Conservation (phyloP, 352 stramenopile genomes). For the Pythium scleroteichum region DNA sequence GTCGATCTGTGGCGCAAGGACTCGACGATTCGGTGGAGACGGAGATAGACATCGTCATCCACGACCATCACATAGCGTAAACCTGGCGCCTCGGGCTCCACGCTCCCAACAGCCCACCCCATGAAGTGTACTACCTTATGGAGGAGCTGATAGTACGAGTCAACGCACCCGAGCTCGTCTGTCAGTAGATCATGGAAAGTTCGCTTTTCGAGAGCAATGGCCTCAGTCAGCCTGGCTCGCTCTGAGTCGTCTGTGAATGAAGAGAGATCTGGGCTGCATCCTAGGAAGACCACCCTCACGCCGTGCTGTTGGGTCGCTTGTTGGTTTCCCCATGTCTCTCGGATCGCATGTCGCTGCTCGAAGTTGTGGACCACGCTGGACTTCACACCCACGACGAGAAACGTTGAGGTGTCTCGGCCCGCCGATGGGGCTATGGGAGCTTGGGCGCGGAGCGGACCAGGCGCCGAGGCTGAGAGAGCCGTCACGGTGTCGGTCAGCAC, state of each 20-base stretch:
- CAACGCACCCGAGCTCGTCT: slow-evolving; percentile 40
- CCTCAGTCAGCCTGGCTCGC: neutral
- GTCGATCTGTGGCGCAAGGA: neutral
- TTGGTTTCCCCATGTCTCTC: slow-evolving; percentile 35
- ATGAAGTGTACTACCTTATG: slow-evolving; percentile 60
- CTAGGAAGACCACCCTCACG: slow-evolving; percentile 41
- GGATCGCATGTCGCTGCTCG: slow-evolving; percentile 21
- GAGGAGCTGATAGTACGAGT: slow-evolving; percentile 48
- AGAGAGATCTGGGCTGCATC: slow-evolving; percentile 28
- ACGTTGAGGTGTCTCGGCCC: neutral
- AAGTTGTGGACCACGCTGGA: slow-evolving; percentile 37
- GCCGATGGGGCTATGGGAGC: no score
- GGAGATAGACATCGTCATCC: slow-evolving; percentile 57
- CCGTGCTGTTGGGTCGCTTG: neutral
- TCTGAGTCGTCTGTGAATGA: neutral
- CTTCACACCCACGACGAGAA: slow-evolving; percentile 56
- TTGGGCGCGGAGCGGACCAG: neutral
- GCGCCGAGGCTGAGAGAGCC: no score
- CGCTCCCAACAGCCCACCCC: neutral
- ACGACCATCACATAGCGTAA: slow-evolving; percentile 36
- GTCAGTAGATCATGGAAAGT: slow-evolving; percentile 52
- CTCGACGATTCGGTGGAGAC: slow-evolving; percentile 5
- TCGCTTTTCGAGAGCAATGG: slow-evolving; percentile 33
- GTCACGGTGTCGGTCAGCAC: neutral
- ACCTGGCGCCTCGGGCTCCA: slow-evolving; percentile 5